These are phyloP conservation scores for Lecanicillium sp. DNA, from an alignment of 2,329 filamentous ascomycete genomes.

Conservation along the genomic window DNA sequence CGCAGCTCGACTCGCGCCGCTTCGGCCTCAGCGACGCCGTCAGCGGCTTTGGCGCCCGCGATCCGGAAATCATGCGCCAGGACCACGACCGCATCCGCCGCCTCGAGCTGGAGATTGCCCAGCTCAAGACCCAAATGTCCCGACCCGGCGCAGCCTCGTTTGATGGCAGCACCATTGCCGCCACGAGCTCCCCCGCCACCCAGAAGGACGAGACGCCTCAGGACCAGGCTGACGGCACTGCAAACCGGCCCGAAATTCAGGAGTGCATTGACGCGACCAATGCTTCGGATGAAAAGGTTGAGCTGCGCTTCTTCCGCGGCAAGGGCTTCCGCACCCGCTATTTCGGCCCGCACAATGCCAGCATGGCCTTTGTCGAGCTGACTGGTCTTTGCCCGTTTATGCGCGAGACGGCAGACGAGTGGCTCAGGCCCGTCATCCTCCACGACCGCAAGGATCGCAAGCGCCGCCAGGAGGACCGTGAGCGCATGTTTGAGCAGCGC, in stretches of 20 bases:
- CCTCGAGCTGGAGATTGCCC: slow-evolving; percentile 50
- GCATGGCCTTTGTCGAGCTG: slow-evolving; percentile 51
- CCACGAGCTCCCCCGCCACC: slow-evolving; percentile 35
- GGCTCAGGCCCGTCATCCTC: slow-evolving; percentile 50
- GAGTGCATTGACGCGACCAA: slow-evolving; percentile 32
- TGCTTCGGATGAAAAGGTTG: slow-evolving; percentile 37
- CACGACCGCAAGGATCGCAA: slow-evolving; percentile 48
- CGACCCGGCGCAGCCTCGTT: slow-evolving; percentile 35
- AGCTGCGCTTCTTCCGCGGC: slow-evolving; percentile 50
- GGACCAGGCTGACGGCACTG: slow-evolving; percentile 23
- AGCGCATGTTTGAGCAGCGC: slow-evolving; percentile 38
- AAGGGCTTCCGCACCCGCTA: slow-evolving; percentile 54
- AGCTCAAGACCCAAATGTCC: slow-evolving; percentile 44
- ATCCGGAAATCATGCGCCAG: slow-evolving; percentile 29
- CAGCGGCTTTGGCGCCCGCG: slow-evolving; percentile 24
- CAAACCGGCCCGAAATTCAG: slow-evolving; percentile 26
- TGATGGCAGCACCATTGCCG: slow-evolving; percentile 44
- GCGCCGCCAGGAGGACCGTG: slow-evolving; percentile 44
- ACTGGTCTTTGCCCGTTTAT: slow-evolving; percentile 53
- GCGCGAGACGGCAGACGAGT: slow-evolving; percentile 55
- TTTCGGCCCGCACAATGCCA: slow-evolving; percentile 53
- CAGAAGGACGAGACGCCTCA: slow-evolving; percentile 31
- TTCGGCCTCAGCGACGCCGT: slow-evolving; percentile 22
- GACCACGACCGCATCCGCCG: slow-evolving; percentile 52
- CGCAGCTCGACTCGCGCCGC: slow-evolving; percentile 31